Base-by-base conservation (phyloP, 306 rosid genomes). In the Delonix regia region DNA sequence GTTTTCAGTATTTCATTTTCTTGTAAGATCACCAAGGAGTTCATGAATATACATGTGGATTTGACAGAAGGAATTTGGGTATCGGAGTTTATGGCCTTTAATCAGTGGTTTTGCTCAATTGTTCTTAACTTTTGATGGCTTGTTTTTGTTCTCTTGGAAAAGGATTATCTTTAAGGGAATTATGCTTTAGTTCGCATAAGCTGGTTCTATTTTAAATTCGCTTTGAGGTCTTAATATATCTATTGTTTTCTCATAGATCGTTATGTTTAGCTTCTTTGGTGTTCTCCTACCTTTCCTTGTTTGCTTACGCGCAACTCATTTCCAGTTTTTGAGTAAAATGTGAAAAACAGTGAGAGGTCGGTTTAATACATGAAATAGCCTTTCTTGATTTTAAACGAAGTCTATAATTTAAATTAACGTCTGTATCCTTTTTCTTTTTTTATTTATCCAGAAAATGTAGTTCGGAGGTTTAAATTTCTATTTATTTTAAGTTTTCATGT, bases 21-120 rank as follows among this genome's bases (percentile, higher is more conserved):
- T 21, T n/a, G 28, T 48, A 64, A 82, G 88, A 85, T 85, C 84
- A 75, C 41, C 49, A 2, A 0, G 15, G 14, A 24, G 6, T 85
- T 78, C 36, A 12, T 63, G 16, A 13, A 5, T 70, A 24, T 27
- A 19, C 15, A 16, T 33, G 73, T 2, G 7, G 84, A 82, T 79
- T 85, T 85, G 83, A 44, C 48, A 9, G 28, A 0, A 47, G 52
- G 41, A 56, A 41, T 53, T 8, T 41, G 69, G 78, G 7, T 55
- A 9, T 22, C 63, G 61, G 19, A 64, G 82, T 49, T 48, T 28
- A 14, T 65, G 52, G 65, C 5, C 27, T 65, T 8, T 84, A 71
- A 76, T 57, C 10, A 30, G 51, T 49, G 34, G 11, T 66, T 48
- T 56, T 84, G 36, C 16, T 62, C 57, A 36, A 7, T 10, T 82